Percentiles rank a stretch among this genome's conserved stretches.
These are phyloP conservation scores for Linum trigynum DNA, from an alignment of 345 rosid species.

Conservation along the genomic window DNA sequence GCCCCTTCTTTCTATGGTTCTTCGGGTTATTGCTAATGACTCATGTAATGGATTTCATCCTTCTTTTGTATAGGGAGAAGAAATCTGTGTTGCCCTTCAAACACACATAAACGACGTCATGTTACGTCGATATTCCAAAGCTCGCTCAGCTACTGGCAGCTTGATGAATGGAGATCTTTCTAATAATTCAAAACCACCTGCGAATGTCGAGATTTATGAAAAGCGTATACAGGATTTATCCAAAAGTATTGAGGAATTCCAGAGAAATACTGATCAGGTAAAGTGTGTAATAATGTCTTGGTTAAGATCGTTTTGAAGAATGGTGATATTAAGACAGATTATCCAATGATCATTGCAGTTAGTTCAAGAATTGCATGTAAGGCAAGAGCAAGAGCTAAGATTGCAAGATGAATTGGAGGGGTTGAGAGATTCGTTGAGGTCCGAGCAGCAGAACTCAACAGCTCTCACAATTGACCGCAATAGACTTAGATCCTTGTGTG, in stretches of 20 bases:
- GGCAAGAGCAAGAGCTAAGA: slow-evolving; percentile 43
- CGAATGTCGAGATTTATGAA: slow-evolving; percentile 52
- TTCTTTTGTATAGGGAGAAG: slow-evolving; percentile 66
- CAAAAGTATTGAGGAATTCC: slow-evolving; percentile 63
- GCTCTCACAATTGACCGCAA: slow-evolving; percentile 47
- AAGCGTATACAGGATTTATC: slow-evolving; percentile 76
- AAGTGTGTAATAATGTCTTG: background rate
- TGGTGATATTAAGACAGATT: background rate
- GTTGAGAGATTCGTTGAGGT: slow-evolving; percentile 46
- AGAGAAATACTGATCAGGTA: slow-evolving; percentile 58
- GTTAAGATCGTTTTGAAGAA: background rate
- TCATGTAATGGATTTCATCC: background rate
- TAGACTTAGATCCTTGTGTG: slow-evolving; percentile 40
- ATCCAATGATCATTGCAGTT: slow-evolving; percentile 28
- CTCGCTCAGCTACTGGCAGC: slow-evolving; percentile 53
- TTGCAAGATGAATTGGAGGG: slow-evolving; percentile 63
- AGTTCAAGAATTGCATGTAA: slow-evolving; percentile 59
- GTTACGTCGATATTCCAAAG: slow-evolving; percentile 95
- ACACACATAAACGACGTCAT: slow-evolving; percentile 98
- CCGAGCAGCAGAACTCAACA: slow-evolving; percentile 48
- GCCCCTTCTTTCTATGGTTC: background rate
- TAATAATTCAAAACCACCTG: slow-evolving; percentile 40
- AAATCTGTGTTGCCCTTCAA: slow-evolving; percentile 95
- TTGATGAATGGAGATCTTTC: slow-evolving; percentile 64
- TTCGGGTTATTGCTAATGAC: background rate